Evolutionary conservation across 108 stramenopile genomes (phyloP), one percentile per base, ranked within the genome.

Genomic region (Cyclostephanos invisitatus): DNA sequence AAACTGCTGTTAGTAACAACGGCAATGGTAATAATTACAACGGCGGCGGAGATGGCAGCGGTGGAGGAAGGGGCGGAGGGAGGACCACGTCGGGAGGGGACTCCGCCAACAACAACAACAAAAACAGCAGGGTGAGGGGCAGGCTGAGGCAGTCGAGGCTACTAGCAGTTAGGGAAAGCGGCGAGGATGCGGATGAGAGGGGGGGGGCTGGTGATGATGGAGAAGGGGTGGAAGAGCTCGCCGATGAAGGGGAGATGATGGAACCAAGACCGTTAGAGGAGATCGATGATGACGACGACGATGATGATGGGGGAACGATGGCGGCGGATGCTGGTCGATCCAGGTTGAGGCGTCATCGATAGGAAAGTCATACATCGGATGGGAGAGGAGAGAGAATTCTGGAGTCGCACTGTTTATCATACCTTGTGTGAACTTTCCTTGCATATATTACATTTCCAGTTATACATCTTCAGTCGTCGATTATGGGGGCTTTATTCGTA

Each of bases 321-420:
- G 40, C 40, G 40, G 40, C 3, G 40, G 40, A 58, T 65, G 64
- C 36, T n/a, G 76, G 69, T 2, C 68, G 64, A 18, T 77, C 76
- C 5, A 65, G 76, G 50, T 47, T 77, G 28, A 46, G 76, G 50
- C 76, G 76, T 63, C 76, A 77, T 57, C 62, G 76, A 9, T 70
- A 69, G 46, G 40, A 54, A 62, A 29, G 35, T 32, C 40, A 36
- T 42, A 29, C 28, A 17, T 49, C 48, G n/a, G n/a, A n/a, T 18
- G n/a, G 24, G 51, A 2, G 55, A 11, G 55, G 24, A 55, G 14
- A 7, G n/a, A 18, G 32, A 32, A 4, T 32, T 32, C 32, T 4
- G 32, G 32, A 32, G 32, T 32, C 32, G 4, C 32, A 32, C 32
- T 4, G 32, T 32, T 4, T 4, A 32, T 32, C 2, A 32, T 32